Percentiles rank a stretch among this genome's conserved stretches.
Evolutionary conservation across 805 yeast species (phyloP).

Genomic region (Alloascoidea africana): DNA sequence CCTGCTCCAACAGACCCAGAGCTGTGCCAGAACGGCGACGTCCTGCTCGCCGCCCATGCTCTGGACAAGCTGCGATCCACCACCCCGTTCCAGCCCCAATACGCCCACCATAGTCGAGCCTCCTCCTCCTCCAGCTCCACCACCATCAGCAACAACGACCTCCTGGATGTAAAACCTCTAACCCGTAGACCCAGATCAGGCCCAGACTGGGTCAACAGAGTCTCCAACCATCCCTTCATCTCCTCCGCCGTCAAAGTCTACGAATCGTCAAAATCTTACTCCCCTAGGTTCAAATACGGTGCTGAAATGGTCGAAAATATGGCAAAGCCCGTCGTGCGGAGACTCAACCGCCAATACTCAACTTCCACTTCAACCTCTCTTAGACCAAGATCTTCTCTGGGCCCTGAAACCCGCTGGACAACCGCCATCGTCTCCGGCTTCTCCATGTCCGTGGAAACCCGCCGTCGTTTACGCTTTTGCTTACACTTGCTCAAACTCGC

Average conservation of each 20-base stretch:
- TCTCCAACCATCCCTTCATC: slow-evolving; percentile 13
- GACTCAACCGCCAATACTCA: too few species aligned
- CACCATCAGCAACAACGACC: too few species aligned
- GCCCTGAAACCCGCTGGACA: too few species aligned
- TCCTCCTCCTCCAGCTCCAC: slow-evolving; percentile 1
- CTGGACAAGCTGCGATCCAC: slow-evolving; percentile 1
- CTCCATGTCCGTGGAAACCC: slow-evolving; percentile 48
- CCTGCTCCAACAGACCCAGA: neutral
- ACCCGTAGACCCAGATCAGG: too few species aligned
- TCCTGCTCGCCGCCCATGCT: slow-evolving; percentile 2
- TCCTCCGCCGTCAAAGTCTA: slow-evolving; percentile 16
- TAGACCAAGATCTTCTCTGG: too few species aligned
- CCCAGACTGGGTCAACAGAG: slow-evolving; percentile 8
- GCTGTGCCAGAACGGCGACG: neutral
- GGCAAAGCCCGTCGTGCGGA: slow-evolving; percentile 35
- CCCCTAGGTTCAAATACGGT: slow-evolving; percentile 37
- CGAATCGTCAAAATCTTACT: slow-evolving; percentile 22
- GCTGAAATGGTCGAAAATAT: slow-evolving; percentile 45
- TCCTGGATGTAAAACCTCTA: too few species aligned
- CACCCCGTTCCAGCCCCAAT: too few species aligned
- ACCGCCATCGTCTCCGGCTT: slow-evolving; percentile 7
- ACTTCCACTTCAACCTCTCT: slow-evolving; percentile 6
- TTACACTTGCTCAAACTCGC: slow-evolving; percentile 71
- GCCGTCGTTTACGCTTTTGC: slow-evolving; percentile 63
- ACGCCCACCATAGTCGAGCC: neutral